Conservation (phyloP, 208 protist genomes). For the Leishmania martiniquensis region DNA sequence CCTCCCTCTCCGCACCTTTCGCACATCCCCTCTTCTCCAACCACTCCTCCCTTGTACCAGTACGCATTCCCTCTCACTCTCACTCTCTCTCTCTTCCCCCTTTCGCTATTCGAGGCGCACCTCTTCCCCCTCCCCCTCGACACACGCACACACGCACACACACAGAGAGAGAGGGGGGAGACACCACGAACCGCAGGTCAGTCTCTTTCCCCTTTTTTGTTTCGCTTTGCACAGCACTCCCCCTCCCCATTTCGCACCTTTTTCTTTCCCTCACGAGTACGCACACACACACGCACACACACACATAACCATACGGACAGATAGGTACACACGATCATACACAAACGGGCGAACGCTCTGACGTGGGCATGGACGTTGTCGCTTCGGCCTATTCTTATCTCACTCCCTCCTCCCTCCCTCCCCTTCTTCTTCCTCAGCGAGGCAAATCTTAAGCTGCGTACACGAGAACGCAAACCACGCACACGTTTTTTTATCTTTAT, state of each 20-base stretch:
- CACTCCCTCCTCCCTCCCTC: background rate
- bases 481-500: background rate
- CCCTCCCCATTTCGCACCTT: too few species aligned
- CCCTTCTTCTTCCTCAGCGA: background rate
- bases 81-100: background rate
- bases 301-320: background rate
- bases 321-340: background rate
- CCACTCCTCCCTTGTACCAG: background rate
- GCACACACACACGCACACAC: conserved; percentile 1
- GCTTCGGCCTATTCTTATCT: conserved; percentile 3
- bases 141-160: background rate
- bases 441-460: background rate
- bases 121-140: too few species aligned
- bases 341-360: background rate
- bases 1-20: background rate
- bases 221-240: too few species aligned
- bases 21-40: background rate
- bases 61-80: background rate
- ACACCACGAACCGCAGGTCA: background rate
- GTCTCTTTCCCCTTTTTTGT: too few species aligned
- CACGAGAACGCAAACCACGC: background rate
- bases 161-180: background rate
- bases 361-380: background rate
- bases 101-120: background rate
- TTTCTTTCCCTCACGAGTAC: background rate